A percentile compares a stretch with the other conserved stretches of the same genome.
phyloP scores from a whole-genome alignment of 345 rosid genomes.

The Pseudoturritis turrita region DNA sequence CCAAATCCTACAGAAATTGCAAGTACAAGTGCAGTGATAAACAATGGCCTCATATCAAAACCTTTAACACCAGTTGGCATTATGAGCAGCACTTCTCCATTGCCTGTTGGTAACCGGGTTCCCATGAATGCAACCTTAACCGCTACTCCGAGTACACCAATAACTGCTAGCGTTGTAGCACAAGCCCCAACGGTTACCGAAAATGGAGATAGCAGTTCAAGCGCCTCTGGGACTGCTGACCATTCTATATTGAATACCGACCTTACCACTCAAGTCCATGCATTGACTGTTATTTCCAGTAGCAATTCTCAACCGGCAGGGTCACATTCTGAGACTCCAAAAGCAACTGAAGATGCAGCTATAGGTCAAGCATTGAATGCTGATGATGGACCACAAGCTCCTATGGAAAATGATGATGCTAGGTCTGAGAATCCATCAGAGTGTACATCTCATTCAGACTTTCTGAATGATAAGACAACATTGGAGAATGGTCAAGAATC shows the following conservation, averaged over 20 bases:
- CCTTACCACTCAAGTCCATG: not conserved
- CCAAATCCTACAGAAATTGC: conserved; percentile 1
- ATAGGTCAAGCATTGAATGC: not conserved
- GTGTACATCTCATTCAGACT: not conserved
- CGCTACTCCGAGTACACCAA: not conserved
- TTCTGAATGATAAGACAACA: conserved; percentile 3
- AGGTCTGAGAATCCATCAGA: conserved; percentile 17
- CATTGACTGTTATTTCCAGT: conserved; percentile 2
- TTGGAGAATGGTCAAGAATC: not conserved
- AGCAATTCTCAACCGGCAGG: not conserved
- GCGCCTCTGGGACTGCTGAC: not conserved
- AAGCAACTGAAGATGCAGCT: conserved; percentile 16
- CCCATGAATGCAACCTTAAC: not conserved
- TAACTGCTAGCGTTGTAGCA: not conserved
- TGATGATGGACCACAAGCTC: not conserved
- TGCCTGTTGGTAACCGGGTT: conserved; percentile 8
- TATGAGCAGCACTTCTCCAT: conserved; percentile 3
- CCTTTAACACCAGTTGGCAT: conserved; percentile 9
- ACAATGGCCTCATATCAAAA: conserved; percentile 12
- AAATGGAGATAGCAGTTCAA: conserved; percentile 10
- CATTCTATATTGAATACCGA: not conserved
- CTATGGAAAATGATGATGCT: not conserved
- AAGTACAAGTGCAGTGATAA: not conserved
- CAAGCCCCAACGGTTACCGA: not conserved
- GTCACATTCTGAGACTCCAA: conserved; percentile 11